A percentile compares a stretch with the other conserved stretches of the same genome.
Evolutionary conservation across 2,329 filamentous ascomycete species (phyloP).

Genomic region (Zymoseptoria brevis): DNA sequence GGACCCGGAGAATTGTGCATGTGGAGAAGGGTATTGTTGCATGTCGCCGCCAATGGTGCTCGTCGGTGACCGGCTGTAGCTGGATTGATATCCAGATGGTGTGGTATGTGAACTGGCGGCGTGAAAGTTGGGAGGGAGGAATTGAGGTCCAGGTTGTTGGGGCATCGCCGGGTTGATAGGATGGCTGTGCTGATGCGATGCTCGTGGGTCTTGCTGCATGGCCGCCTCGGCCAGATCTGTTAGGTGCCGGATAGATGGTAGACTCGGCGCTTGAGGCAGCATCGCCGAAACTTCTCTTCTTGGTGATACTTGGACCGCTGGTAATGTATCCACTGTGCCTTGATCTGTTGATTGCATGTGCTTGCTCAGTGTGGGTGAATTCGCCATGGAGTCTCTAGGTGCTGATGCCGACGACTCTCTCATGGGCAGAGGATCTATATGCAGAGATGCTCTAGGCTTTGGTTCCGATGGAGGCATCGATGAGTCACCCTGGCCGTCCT

Average conservation of each 20-base stretch:
- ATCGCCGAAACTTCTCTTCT: constrained; percentile 8
- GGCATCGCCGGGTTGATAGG: constrained; percentile 25
- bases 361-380: constrained; percentile 18
- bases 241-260: constrained; percentile 28
- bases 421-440: constrained; percentile 1
- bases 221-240: constrained; percentile 33
- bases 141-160: constrained; percentile 17
- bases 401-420: not conserved
- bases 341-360: constrained; percentile 14
- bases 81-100: constrained; percentile 10
- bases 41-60: constrained; percentile 19
- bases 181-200: constrained; percentile 21
- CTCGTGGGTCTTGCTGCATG: constrained; percentile 16
- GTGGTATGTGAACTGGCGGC: constrained; percentile 20
- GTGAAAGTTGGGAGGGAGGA: not conserved
- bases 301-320: constrained; percentile 22
- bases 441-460: not conserved
- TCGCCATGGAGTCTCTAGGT: constrained; percentile 13
- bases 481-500: constrained; percentile 11
- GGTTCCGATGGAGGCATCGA: constrained; percentile 10
- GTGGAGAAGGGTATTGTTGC: constrained; percentile 21
- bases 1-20: constrained; percentile 6
- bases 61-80: constrained; percentile 20
- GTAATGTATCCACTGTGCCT: constrained; percentile 17
- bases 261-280: constrained; percentile 3